Base-by-base conservation (phyloP, 1,284 basidiomycete species). In the Mycena citricolor region DNA sequence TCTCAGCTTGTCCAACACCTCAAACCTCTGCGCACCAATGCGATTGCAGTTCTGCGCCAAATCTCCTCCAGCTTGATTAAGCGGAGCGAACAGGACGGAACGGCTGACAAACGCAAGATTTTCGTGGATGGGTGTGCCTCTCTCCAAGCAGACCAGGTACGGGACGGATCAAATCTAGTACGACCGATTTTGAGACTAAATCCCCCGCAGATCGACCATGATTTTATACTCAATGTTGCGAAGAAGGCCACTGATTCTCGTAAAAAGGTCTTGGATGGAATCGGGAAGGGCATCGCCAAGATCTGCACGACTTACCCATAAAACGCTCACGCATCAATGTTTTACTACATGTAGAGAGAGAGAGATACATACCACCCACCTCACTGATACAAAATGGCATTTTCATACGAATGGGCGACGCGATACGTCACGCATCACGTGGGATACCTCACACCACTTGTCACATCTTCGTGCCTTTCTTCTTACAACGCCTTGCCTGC, bases 241-340 rank as follows among this genome's bases (percentile, higher is more conserved):
- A 87, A 84, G 68, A 83, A 71, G 55, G 61, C 83, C 25, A 74
- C 71, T 1, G 86, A 89, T 30, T 67, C 86, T 2, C 77, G 81
- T 29, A 85, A 78, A 60, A 85, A 79, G 61, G 73, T 82, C 6
- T 61, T 79, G n/a, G 85, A 86, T 44, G 86, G 85, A 24, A 66
- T 83, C 32, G 80, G 77, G 17, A 87, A 83, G 59, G 86, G 86
- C 20, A 70, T 86, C 43, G 58, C 61, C 22, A 77, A 78, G 37
- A 59, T 86, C 30, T 71, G 69, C 56, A 67, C 73, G 28, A 67
- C 66, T 14, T 74, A 83, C 47, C 46, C 60, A 24, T 51, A 51
- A n/a, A n/a, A n/a, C n/a, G n/a, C n/a, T n/a, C n/a, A n/a, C n/a
- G n/a, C n/a, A 47, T 29, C 14, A 34, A 13, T 45, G 44, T 21